phyloP scores from a whole-genome alignment of 495 filamentous ascomycete genomes.

The Aspergillus nanangensis region DNA sequence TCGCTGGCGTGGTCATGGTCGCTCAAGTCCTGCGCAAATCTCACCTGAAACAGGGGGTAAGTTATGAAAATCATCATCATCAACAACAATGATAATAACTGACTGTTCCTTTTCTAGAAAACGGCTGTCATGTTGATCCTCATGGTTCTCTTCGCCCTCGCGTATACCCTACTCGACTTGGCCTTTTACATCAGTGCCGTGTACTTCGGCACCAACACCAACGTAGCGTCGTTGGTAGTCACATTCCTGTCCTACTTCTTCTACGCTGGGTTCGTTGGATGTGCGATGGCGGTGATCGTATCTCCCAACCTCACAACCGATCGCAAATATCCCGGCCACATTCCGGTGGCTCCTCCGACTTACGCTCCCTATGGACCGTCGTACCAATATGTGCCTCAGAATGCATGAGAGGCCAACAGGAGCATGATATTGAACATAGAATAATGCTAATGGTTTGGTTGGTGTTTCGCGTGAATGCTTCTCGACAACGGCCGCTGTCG shows the following conservation, averaged over 20 bases:
- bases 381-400: neutral
- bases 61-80: slow-evolving; percentile 5
- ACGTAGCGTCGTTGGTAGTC: neutral
- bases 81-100: neutral
- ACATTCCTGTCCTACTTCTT: slow-evolving; percentile 5
- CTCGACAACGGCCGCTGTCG: too few species aligned
- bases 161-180: neutral
- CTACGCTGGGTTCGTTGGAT: slow-evolving; percentile 1
- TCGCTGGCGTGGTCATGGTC: neutral
- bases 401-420: too few species aligned
- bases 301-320: neutral
- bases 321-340: neutral
- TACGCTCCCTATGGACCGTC: neutral
- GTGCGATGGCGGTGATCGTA: neutral
- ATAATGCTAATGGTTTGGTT: too few species aligned
- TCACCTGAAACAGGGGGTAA: slow-evolving; percentile 10
- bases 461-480: too few species aligned
- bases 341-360: neutral
- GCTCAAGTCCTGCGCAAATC: neutral
- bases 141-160: slow-evolving; percentile 1
- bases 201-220: neutral
- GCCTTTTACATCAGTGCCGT: neutral
- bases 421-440: too few species aligned
- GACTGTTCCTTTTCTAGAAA: neutral
- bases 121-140: neutral